A percentile compares a stretch with the other conserved stretches of the same genome.
Conservation (phyloP, 2,329 filamentous ascomycete genomes). For the Daldinia sp. region DNA sequence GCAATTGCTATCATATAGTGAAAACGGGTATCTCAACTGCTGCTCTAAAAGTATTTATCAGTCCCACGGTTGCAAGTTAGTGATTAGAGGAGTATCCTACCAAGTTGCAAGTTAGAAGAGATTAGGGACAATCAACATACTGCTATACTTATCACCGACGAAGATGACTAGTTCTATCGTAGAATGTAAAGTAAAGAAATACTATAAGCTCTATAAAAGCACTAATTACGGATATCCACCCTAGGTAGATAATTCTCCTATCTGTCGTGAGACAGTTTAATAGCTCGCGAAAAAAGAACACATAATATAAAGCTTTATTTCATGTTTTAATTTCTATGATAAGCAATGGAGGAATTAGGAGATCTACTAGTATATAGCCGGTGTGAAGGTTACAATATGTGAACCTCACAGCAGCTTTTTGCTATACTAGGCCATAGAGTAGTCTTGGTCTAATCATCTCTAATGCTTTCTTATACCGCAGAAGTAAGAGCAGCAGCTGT, state of each 20-base stretch:
- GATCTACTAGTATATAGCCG: conserved; percentile 2
- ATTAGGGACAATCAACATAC: too few species aligned
- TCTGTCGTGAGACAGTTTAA: neutral
- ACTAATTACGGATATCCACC: too few species aligned
- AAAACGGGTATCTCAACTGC: too few species aligned
- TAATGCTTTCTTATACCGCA: conserved; percentile 11
- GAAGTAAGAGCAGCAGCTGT: conserved; percentile 33
- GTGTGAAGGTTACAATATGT: neutral
- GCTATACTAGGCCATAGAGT: neutral
- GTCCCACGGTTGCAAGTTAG: too few species aligned
- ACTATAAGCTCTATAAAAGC: neutral
- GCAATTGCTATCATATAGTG: too few species aligned
- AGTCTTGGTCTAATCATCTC: neutral
- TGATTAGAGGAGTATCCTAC: too few species aligned
- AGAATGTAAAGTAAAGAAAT: neutral
- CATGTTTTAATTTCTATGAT: neutral
- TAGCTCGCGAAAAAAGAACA: neutral
- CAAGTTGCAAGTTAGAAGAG: too few species aligned
- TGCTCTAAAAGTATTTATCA: too few species aligned
- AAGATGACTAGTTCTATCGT: too few species aligned
- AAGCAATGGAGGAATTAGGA: neutral
- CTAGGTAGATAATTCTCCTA: too few species aligned
- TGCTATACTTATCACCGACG: too few species aligned
- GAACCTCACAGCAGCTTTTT: neutral
- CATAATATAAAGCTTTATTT: neutral